Conservation (phyloP, 257 asterid species). For the Nemophila menziesii region DNA sequence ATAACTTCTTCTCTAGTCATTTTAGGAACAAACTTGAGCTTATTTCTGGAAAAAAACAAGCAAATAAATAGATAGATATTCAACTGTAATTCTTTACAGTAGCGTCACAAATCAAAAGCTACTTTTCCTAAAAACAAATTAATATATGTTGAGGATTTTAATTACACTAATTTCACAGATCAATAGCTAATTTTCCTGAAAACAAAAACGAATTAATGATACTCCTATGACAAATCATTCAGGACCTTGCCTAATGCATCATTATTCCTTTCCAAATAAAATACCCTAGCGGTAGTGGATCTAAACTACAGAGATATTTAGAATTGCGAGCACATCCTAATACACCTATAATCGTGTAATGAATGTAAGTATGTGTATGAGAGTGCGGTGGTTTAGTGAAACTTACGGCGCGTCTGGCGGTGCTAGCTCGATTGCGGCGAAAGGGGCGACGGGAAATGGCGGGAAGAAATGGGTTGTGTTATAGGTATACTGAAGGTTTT, state of each 20-base stretch:
- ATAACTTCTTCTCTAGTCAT: slow-evolving; percentile 39
- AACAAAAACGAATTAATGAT: background rate
- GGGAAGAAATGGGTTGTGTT: slow-evolving; percentile 4
- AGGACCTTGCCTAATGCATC: too few species aligned
- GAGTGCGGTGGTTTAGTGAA: background rate
- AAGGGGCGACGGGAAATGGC: slow-evolving; percentile 4
- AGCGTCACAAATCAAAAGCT: too few species aligned
- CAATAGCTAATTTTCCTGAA: background rate
- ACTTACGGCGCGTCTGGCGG: slow-evolving; percentile 2
- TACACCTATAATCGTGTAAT: too few species aligned
- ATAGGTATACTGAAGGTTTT: background rate
- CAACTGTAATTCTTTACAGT: too few species aligned
- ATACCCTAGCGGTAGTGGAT: background rate
- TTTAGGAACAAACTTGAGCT: slow-evolving; percentile 1
- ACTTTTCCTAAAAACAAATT: too few species aligned
- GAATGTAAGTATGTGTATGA: background rate
- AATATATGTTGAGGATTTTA: too few species aligned
- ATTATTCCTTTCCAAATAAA: too few species aligned
- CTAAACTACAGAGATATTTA: too few species aligned
- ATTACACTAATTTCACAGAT: slow-evolving; percentile 2
- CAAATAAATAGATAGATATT: too few species aligned
- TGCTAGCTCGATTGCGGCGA: background rate
- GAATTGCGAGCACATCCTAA: too few species aligned
- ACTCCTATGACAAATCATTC: too few species aligned
- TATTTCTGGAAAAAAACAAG: background rate